Percentiles rank a stretch among this genome's conserved stretches.
phyloP scores from a whole-genome alignment of 2,329 filamentous ascomycete species.

The Exserohilum turcica region DNA sequence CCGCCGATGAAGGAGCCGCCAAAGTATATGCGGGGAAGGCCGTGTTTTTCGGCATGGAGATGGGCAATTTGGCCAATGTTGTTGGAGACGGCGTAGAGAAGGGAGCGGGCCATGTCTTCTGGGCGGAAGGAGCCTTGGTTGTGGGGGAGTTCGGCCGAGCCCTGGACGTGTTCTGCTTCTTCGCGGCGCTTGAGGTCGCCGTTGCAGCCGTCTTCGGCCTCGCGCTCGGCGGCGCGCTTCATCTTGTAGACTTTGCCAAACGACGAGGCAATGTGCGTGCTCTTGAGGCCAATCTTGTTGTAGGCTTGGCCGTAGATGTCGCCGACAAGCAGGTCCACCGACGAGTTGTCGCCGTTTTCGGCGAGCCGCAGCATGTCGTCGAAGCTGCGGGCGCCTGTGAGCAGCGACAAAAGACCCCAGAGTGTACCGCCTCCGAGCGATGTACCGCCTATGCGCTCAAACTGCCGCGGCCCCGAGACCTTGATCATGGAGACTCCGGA shows the following conservation, averaged over 20 bases:
- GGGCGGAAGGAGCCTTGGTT: conserved; percentile 65
- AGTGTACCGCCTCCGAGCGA: conserved; percentile 96
- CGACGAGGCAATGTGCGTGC: conserved; percentile 90
- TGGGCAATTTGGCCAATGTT: conserved; percentile 98
- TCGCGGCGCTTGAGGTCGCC: conserved; percentile 52
- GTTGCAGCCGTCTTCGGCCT: conserved; percentile 71
- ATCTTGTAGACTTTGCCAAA: conserved; percentile 97
- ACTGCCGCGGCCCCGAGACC: conserved; percentile 85
- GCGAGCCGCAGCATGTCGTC: conserved; percentile 96
- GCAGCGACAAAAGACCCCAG: conserved; percentile 88
- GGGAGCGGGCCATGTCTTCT: conserved; percentile 85
- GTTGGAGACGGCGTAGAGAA: conserved; percentile 92
- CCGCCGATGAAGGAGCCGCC: conserved; percentile 96
- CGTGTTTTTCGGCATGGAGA: conserved; percentile 94
- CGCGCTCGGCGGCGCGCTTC: conserved; percentile 80
- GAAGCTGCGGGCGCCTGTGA: conserved; percentile 94
- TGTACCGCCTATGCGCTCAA: conserved; percentile 89
- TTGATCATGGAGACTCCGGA: conserved; percentile 98
- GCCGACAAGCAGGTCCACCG: conserved; percentile 94
- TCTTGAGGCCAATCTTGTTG: conserved; percentile 93
- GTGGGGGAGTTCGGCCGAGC: conserved; percentile 40
- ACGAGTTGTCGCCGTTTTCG: conserved; percentile 86
- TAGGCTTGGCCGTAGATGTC: conserved; percentile 98
- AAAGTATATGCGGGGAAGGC: conserved; percentile 92
- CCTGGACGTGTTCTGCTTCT: conserved; percentile 43